Evolutionary conservation across 257 asterid species (phyloP).

Genomic region (Handroanthus guayacan): DNA sequence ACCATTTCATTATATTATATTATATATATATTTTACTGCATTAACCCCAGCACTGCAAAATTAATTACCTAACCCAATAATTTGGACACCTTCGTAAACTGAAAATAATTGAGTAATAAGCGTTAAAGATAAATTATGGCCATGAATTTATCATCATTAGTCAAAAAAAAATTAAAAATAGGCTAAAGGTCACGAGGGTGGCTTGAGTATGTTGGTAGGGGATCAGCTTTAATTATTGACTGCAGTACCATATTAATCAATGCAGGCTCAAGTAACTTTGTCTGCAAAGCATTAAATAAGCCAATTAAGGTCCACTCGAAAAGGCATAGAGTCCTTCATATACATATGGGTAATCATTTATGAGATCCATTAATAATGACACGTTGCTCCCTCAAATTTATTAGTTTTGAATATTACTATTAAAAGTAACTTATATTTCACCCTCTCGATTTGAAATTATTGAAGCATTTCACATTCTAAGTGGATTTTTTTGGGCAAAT

Average conservation of each 20-base stretch:
- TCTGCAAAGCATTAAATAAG: constrained; percentile 23
- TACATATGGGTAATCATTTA: constrained; percentile 31
- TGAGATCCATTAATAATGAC: constrained; percentile 10
- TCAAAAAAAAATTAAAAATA: constrained; percentile 2
- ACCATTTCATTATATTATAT: too few relatives aligned
- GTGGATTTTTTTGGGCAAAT: too few relatives aligned
- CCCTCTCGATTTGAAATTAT: too few relatives aligned
- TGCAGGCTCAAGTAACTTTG: constrained; percentile 33
- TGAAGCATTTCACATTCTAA: too few relatives aligned
- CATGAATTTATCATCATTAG: neutral
- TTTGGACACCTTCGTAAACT: neutral
- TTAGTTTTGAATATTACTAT: too few relatives aligned
- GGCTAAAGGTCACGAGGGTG: constrained; percentile 41
- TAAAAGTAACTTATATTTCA: too few relatives aligned
- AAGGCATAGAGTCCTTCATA: neutral
- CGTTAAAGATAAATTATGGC: neutral
- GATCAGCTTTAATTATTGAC: constrained; percentile 43
- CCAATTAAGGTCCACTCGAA: constrained; percentile 32
- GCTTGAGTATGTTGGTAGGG: constrained; percentile 47
- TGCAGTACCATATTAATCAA: constrained; percentile 35
- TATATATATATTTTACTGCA: too few relatives aligned
- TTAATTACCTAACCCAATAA: neutral
- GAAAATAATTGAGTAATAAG: neutral
- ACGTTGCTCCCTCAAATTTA: too few relatives aligned
- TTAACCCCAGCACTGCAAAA: too few relatives aligned